Evolutionary conservation across 225 moss, liverwort and hornwort genomes (phyloP), one percentile per base, ranked within the genome.

Genomic region (Bryum argenteum): DNA sequence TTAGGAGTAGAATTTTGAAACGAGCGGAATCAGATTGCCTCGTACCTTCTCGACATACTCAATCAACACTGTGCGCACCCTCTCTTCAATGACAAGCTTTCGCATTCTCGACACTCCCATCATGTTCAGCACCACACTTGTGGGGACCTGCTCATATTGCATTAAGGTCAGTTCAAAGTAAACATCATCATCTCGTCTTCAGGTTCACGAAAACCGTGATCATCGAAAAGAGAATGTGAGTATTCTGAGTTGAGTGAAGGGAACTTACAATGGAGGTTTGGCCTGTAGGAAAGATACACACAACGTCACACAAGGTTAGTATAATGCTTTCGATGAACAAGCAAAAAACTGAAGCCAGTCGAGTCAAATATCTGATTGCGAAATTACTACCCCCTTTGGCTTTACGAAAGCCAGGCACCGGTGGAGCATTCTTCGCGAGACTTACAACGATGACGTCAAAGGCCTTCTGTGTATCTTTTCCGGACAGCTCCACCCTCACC

Each of bases 81-180:
- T 84, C 67, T 93, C 93, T 69, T 93, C 93, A 45, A 93, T 79
- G 8, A 91, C 89, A 54, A 93, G 91, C 75, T 89, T 93, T 44
- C 91, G 87, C 73, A 93, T 91, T 54, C 91, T 82, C 48, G 77
- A 62, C 75, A 87, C 79, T 63, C 93, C 93, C 89, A 93, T 85
- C 72, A 93, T 85, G 51, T 91, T 91, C 65, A 89, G 64, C 77
- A 91, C 71, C 58, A 91, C 85, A 58, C 84, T 86, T n/a, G 84
- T 72, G 40, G 93, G 93, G 24, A 93, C 89, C 93, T 93, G 81
- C 22, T 63, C 26, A 26, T 26, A 26, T 26, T 26, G 33, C 33
- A 33, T 6, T 33, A n/a, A n/a, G n/a, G n/a, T n/a, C n/a, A n/a
- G n/a, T n/a, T n/a, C n/a, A n/a, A n/a, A n/a, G n/a, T n/a, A n/a